Conservation (phyloP, 208 protist species). For the Trypanosoma theileri region DNA sequence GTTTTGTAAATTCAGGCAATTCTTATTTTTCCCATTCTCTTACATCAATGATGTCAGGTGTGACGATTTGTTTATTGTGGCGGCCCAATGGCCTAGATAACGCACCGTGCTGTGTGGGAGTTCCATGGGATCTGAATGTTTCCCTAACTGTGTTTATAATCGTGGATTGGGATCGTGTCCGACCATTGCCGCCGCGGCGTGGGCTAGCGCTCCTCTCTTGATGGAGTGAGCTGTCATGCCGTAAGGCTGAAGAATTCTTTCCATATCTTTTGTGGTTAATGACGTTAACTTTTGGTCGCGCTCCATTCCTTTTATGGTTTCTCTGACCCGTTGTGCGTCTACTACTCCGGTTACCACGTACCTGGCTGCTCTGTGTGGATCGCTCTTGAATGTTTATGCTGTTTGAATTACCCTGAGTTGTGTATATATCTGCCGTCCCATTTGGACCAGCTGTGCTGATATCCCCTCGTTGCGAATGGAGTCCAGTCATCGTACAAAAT, state of each 20-base stretch:
- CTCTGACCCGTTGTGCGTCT: not conserved
- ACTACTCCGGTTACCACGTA: not conserved
- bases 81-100: too few relatives aligned
- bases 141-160: constrained; percentile 6
- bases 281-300: not conserved
- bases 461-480: too few relatives aligned
- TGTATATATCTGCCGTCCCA: too few relatives aligned
- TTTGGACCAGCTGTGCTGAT: too few relatives aligned
- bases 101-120: too few relatives aligned
- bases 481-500: too few relatives aligned
- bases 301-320: not conserved
- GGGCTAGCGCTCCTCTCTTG: constrained; percentile 14
- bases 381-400: constrained; percentile 10
- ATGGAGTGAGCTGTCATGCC: constrained; percentile 16
- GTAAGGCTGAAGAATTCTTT: constrained; percentile 11
- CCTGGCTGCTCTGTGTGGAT: constrained; percentile 11
- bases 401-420: too few relatives aligned
- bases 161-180: constrained; percentile 9
- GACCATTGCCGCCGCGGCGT: constrained; percentile 8
- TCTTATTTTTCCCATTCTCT: too few relatives aligned
- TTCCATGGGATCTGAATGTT: constrained; percentile 3
- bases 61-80: too few relatives aligned
- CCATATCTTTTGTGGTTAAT: constrained; percentile 1
- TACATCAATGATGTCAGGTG: too few relatives aligned
- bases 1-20: too few relatives aligned